Base-by-base conservation (phyloP, 192 early-diverging fungal genomes). In the Linnemannia zychae region DNA sequence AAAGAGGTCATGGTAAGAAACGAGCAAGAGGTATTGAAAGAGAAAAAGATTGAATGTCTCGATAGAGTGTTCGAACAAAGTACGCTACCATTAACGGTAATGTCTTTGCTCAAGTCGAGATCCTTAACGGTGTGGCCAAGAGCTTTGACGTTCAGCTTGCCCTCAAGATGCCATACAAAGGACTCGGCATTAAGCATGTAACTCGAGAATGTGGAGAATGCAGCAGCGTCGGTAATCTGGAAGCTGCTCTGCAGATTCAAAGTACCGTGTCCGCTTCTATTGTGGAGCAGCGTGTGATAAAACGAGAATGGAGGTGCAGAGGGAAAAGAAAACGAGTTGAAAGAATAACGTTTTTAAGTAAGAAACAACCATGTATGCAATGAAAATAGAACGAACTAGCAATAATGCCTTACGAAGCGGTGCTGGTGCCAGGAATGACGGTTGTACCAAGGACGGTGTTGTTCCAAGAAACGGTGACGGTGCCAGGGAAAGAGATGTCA, bases 161-260 rank as follows among this genome's bases (percentile, higher is more conserved):
- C 88, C 69, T 86, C 73, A 44, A 91, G 66, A 47, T 89, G 82
- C 91, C 91, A 91, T 0, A 79, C 76, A 66, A 92, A 90, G 13
- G 69, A 67, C 50, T 89, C 77, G 28, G 80, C 67, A 44, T 86
- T 82, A 70, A 92, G 81, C 90, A 92, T 90, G 52, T 80, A 87
- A 66, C 86, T 81, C 31, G 90, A 79, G 67, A 92, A 92, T 28
- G 76, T 52, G 20, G 81, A 68, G 76, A 92, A 90, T 22, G 77
- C 82, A 52, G 60, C 67, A 3, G 73, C 49, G 60, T 92, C 87
- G 40, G 76, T 70, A 53, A 92, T 71, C 15, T 77, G 49, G 80
- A 91, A 89, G 4, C 57, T 72, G 47, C 80, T 82, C 46, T 71
- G 37, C 13, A 82, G 7, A 69, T 72, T 22, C 53, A 82, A 66